Conservation (phyloP, 768 basidiomycete species). For the Paxillus involutus region DNA sequence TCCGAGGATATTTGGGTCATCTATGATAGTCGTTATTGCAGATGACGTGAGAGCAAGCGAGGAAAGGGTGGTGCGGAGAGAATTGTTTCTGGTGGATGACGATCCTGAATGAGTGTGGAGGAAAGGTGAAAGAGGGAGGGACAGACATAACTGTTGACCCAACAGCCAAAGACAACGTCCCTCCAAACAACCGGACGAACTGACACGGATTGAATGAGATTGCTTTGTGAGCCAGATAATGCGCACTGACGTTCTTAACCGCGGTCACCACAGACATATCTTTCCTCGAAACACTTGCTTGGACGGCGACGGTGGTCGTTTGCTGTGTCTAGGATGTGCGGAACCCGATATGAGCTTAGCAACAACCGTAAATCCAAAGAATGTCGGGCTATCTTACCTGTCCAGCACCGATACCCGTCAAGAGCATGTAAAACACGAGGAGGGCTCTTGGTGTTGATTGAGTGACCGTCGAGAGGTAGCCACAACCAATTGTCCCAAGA, state of each 20-base stretch:
- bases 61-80: conserved; percentile 42
- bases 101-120: background rate
- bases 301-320: conserved; percentile 70
- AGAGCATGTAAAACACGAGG: too few relatives aligned
- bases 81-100: conserved; percentile 41
- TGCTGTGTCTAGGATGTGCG: conserved; percentile 44
- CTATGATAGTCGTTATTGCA: conserved; percentile 44
- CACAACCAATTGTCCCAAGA: too few relatives aligned
- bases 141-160: conserved; percentile 56
- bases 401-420: too few relatives aligned
- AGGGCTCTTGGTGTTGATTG: too few relatives aligned
- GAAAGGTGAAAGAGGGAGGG: conserved; percentile 4
- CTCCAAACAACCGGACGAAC: conserved; percentile 72
- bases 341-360: too few relatives aligned
- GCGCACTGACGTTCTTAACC: conserved; percentile 50
- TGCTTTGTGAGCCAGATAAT: too few relatives aligned
- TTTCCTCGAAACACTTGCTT: conserved; percentile 64
- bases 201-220: conserved; percentile 15
- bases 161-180: conserved; percentile 64
- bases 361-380: background rate
- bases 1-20: conserved; percentile 44
- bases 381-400: too few relatives aligned
- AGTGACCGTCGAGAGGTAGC: too few relatives aligned
- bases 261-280: conserved; percentile 82
- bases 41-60: conserved; percentile 36